Base-by-base conservation (phyloP, 2,329 filamentous ascomycete genomes). In the Pseudonectria foliicola region DNA sequence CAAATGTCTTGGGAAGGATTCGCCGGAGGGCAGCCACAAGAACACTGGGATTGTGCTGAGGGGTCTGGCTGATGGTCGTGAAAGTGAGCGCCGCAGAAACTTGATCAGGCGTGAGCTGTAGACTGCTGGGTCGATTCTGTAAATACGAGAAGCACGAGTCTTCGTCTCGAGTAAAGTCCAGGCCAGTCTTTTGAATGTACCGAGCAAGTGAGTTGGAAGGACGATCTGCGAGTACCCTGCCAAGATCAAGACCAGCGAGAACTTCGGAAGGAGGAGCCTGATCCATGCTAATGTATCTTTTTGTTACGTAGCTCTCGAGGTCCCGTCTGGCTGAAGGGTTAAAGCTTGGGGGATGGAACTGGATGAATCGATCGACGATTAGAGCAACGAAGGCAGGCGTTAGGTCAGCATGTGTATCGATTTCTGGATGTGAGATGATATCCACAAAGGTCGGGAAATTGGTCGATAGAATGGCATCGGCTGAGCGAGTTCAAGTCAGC, bases 321-420 rank as follows among this genome's bases (percentile, higher is more conserved):
- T 88, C 83, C 44, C 80, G 70, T 53, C 84, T 79, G 38, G 77
- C 80, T 34, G 80, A 73, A 35, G 87, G 78, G 52, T 84, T 85
- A 66, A 93, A 93, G 58, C 82, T 87, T 16, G 84, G 85, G 21
- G 88, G 87, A 33, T 89, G 87, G 49, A 89, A 81, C 60, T 92
- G 81, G 35, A 94, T 80, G 50, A 93, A 84, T 48, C 86, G 84
- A 59, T 95, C 86, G 59, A 95, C 70, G 39, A 94, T 81, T 39
- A 81, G 68, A 31, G 85, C 84, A 40, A 95, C 72, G 55, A 92
- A 87, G 27, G 75, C 64, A 21, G 81, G 70, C 10, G 68, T 71
- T 35, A 89, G 61, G 41, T 85, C 80, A 45, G 80, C 73, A 50
- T 84, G 77, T 27, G 77, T 73, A 33, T 75, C 71, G 45, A 76